These are phyloP conservation scores for Zizania latifolia DNA, from an alignment of 176 grass and related monocot species.

Conservation along the genomic window DNA sequence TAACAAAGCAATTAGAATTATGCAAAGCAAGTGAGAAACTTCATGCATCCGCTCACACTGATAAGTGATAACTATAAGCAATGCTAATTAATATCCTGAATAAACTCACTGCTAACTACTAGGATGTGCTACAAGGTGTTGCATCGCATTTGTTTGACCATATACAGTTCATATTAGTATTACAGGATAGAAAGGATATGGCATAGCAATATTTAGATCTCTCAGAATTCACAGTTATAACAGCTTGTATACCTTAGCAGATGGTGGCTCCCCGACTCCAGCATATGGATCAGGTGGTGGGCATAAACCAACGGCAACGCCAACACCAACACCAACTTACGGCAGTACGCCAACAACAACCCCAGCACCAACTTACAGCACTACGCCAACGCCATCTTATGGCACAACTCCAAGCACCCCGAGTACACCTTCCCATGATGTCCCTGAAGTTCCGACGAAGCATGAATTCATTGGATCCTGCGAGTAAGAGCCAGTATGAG, in stretches of 20 bases:
- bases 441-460: slow-evolving; percentile 42
- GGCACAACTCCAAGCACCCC: slow-evolving; percentile 42
- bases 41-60: background rate
- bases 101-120: background rate
- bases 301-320: slow-evolving; percentile 24
- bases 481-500: slow-evolving; percentile 46
- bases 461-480: slow-evolving; percentile 58
- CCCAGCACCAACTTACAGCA: slow-evolving; percentile 31
- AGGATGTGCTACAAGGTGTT: background rate
- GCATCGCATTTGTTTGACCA: background rate
- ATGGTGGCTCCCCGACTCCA: slow-evolving; percentile 30
- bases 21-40: background rate
- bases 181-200: background rate
- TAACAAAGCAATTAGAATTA: background rate
- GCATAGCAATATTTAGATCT: background rate
- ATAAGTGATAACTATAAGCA: background rate
- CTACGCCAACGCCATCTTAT: slow-evolving; percentile 26
- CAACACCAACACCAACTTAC: slow-evolving; percentile 36
- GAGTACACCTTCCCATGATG: slow-evolving; percentile 31
- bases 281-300: slow-evolving; percentile 29
- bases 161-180: background rate
- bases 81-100: background rate
- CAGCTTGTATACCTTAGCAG: slow-evolving; percentile 17
- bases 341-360: slow-evolving; percentile 27
- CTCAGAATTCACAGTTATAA: slow-evolving; percentile 10